These are phyloP conservation scores for Neofusicoccum parvum DNA, from an alignment of 2,329 filamentous ascomycete genomes.

Conservation along the genomic window DNA sequence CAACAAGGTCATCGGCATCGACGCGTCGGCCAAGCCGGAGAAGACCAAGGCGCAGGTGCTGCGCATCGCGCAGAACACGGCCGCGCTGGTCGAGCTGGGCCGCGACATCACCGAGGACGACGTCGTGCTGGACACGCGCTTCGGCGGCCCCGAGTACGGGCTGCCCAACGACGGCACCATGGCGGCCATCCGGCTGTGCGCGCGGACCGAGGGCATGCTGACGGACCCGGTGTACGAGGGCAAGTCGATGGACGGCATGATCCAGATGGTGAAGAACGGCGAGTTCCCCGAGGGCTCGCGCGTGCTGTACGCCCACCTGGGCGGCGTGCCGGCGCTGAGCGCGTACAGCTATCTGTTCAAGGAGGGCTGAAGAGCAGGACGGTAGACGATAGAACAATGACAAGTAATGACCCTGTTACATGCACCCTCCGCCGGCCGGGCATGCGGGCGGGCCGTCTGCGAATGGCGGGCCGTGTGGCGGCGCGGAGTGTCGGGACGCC, in stretches of 20 bases:
- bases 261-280: conserved; percentile 65
- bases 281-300: conserved; percentile 63
- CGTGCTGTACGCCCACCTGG: conserved; percentile 71
- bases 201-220: conserved; percentile 70
- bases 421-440: too few relatives aligned
- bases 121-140: conserved; percentile 64
- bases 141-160: conserved; percentile 69
- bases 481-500: too few relatives aligned
- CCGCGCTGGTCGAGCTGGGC: conserved; percentile 61
- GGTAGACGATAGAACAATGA: not conserved
- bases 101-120: conserved; percentile 65
- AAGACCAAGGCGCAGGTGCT: conserved; percentile 68
- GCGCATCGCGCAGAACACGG: conserved; percentile 67
- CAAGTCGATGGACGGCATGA: conserved; percentile 73
- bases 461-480: too few relatives aligned
- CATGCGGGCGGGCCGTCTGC: too few relatives aligned
- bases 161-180: conserved; percentile 67
- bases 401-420: not conserved
- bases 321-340: conserved; percentile 70
- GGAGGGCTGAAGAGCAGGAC: not conserved
- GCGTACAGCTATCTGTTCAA: conserved; percentile 52
- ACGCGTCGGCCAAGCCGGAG: conserved; percentile 62
- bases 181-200: conserved; percentile 69
- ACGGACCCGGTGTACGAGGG: conserved; percentile 78
- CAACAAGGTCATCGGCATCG: conserved; percentile 64